Evolutionary conservation across 2,329 filamentous ascomycete genomes (phyloP), one percentile per base, ranked within the genome.

Genomic region (Dichotomopilus funicola): DNA sequence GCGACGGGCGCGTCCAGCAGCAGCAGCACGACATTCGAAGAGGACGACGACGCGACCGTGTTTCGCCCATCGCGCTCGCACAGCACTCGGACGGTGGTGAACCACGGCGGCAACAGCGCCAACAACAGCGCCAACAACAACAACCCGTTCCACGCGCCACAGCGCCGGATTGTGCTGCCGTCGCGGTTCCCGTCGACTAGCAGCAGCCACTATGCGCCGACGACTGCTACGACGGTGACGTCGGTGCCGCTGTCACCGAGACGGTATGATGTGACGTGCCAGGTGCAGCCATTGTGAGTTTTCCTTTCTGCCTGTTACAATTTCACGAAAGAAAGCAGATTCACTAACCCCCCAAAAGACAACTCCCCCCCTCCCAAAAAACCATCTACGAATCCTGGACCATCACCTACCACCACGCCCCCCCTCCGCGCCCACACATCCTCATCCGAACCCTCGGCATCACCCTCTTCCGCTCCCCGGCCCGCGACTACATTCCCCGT

Each of bases 371-470:
- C 9, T 3, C 38, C 31, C 40, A 44, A 40, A 53, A 53, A n/a
- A 46, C 43, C 49, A 1, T 54, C 43, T 36, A 49, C 48, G 58
- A 60, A 11, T 60, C 58, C 46, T 60, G 55, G 55, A 60, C 58
- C 13, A 55, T 60, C 40, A 60, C 55, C 43, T 58, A 58, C 50
- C 55, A 60, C 51, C 51, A 46, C 42, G 19, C 19, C 19, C 58
- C 58, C 10, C 9, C 19, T 4, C 42, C 51, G 2, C 51, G n/a
- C 35, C 43, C 51, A 5, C 35, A 2, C 4, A 2, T 33, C 0
- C 43, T 27, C 19, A 31, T 40, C 50, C 51, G 35, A 19, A 10
- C 46, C 19, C 42, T 60, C 8, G 55, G 49, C 40, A 5, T 55
- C 42, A 55, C 49, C 41, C 33, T 51, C 9, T 46, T 31, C 12